These are phyloP conservation scores for Trichocladium uniseriatum DNA, from an alignment of 495 filamentous ascomycete species.

Conservation along the genomic window DNA sequence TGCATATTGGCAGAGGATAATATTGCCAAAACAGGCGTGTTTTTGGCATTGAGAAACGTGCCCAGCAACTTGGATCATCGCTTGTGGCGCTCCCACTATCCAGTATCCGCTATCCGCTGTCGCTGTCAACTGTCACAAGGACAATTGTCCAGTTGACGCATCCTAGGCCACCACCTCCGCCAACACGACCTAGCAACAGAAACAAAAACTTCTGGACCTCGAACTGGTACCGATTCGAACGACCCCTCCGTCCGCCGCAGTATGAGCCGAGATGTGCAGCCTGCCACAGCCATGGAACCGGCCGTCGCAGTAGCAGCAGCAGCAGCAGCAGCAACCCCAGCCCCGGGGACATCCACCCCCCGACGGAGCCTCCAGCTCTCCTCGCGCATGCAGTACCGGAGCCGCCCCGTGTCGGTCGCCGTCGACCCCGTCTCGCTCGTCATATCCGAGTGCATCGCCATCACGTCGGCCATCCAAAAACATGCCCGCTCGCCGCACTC, in stretches of 20 bases:
- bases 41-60: not conserved
- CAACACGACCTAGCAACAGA: not conserved
- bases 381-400: conserved; percentile 39
- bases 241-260: conserved; percentile 14
- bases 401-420: conserved; percentile 58
- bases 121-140: conserved; percentile 7
- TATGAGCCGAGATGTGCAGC: conserved; percentile 40
- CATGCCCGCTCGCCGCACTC: conserved; percentile 94
- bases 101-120: not conserved
- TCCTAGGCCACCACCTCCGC: not conserved
- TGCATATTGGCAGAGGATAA: not conserved
- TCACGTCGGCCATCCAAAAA: conserved; percentile 97
- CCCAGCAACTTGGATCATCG: not conserved
- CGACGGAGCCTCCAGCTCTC: conserved; percentile 17
- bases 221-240: not conserved
- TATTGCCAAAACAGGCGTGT: not conserved
- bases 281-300: conserved; percentile 28
- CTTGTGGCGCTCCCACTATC: not conserved
- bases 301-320: conserved; percentile 19
- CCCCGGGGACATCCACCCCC: conserved; percentile 13
- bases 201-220: no score
- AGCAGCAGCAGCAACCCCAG: no score
- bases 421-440: conserved; percentile 92
- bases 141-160: conserved; percentile 1
- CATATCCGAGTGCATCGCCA: conserved; percentile 96